A percentile compares a stretch with the other conserved stretches of the same genome.
Evolutionary conservation across 2,329 filamentous ascomycete genomes (phyloP).

Genomic region (Atkinsonella hypoxylon): DNA sequence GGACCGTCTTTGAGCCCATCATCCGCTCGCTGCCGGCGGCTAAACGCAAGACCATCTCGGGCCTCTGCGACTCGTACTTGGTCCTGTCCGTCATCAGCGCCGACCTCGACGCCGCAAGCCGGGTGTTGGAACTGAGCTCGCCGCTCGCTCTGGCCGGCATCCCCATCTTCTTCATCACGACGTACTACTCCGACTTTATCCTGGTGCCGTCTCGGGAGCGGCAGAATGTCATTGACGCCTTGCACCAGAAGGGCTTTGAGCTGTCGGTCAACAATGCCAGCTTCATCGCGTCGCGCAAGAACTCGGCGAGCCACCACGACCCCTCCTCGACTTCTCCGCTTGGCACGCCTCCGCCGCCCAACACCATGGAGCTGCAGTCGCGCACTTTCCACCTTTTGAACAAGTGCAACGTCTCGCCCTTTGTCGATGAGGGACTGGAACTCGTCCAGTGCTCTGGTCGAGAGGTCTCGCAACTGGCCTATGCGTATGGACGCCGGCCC

Average conservation of each 20-base stretch:
- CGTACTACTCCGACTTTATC: conserved; percentile 96
- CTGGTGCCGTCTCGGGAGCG: conserved; percentile 70
- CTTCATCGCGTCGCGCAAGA: conserved; percentile 44
- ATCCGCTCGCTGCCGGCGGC: conserved; percentile 50
- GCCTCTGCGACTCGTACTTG: conserved; percentile 75
- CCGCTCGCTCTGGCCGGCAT: conserved; percentile 86
- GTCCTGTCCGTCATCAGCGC: conserved; percentile 84
- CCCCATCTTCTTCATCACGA: conserved; percentile 97
- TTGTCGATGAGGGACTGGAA: conserved; percentile 54
- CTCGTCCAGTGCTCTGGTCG: conserved; percentile 73
- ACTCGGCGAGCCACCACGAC: conserved; percentile 14
- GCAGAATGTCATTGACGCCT: conserved; percentile 60
- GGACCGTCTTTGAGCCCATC: conserved; percentile 62
- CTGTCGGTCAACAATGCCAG: conserved; percentile 62
- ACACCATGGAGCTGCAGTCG: conserved; percentile 65
- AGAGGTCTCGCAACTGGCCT: conserved; percentile 30
- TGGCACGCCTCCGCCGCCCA: conserved; percentile 64
- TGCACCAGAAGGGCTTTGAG: conserved; percentile 71
- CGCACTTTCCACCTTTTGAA: conserved; percentile 79
- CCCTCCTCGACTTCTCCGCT: conserved; percentile 38
- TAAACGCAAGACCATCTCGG: conserved; percentile 44
- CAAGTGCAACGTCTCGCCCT: conserved; percentile 61
- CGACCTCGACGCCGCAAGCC: conserved; percentile 79
- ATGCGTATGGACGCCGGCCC: conserved; percentile 24
- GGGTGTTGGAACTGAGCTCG: conserved; percentile 83